A percentile compares a stretch with the other conserved stretches of the same genome.
phyloP scores from a whole-genome alignment of 176 grass and related monocot genomes.

The Oryza longistaminata region DNA sequence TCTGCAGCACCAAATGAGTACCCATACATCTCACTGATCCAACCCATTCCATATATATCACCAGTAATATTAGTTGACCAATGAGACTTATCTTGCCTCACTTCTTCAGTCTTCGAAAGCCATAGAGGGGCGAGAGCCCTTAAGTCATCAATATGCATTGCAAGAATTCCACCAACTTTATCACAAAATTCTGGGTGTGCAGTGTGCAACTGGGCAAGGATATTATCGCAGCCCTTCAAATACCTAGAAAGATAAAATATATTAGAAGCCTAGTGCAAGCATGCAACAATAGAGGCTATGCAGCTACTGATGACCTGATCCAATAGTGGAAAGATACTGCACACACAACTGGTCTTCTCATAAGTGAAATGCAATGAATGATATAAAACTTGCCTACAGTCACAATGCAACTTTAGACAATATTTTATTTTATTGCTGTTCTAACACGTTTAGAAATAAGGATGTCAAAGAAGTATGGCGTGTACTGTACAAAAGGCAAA shows the following conservation, averaged over 20 bases:
- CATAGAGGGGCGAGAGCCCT: conserved; percentile 81
- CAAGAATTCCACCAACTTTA: conserved; percentile 89
- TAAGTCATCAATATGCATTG: conserved; percentile 92
- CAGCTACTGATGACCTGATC: neutral
- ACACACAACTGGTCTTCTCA: neutral
- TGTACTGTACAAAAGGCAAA: conserved; percentile 10
- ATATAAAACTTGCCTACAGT: neutral
- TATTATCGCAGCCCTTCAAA: conserved; percentile 95
- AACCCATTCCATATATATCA: conserved; percentile 94
- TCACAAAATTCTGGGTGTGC: conserved; percentile 94
- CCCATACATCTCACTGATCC: conserved; percentile 99
- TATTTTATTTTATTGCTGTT: neutral
- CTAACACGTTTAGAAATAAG: conserved; percentile 15
- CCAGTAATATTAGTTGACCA: conserved; percentile 98
- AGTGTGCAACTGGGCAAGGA: conserved; percentile 88
- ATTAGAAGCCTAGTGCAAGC: neutral
- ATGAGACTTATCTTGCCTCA: conserved; percentile 80
- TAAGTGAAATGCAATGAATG: neutral
- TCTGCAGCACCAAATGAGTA: conserved; percentile 97
- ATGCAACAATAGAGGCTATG: neutral
- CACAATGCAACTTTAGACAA: conserved; percentile 7
- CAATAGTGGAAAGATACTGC: neutral
- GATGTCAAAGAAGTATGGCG: neutral
- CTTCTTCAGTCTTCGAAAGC: conserved; percentile 99
- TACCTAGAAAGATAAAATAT: conserved; percentile 57